A percentile compares a stretch with the other conserved stretches of the same genome.
Evolutionary conservation across 768 basidiomycete genomes (phyloP).

Genomic region (Russula abietina): DNA sequence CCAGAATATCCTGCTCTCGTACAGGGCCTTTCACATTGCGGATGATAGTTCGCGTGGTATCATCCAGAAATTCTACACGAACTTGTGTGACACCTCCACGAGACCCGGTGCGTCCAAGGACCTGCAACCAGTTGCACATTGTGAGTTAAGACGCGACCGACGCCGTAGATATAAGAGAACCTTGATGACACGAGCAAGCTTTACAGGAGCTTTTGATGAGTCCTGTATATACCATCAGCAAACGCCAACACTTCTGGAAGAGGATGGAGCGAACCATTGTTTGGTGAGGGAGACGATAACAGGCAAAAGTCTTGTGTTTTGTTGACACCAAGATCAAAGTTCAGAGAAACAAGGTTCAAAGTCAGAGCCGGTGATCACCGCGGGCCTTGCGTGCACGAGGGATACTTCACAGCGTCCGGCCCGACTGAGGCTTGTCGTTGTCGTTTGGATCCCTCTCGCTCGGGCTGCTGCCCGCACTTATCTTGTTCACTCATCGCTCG

Average conservation of each 20-base stretch:
- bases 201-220: slow-evolving; percentile 86
- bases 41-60: slow-evolving; percentile 91
- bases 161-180: slow-evolving; percentile 36
- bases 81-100: slow-evolving; percentile 99
- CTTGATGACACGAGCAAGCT: slow-evolving; percentile 97
- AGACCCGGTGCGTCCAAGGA: slow-evolving; percentile 97
- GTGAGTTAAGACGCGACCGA: slow-evolving; percentile 4
- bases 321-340: slow-evolving; percentile 14
- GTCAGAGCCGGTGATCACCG: slow-evolving; percentile 8
- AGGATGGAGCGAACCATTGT: slow-evolving; percentile 29
- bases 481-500: slow-evolving; percentile 76
- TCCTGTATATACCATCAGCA: slow-evolving; percentile 45
- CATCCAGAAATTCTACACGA: slow-evolving; percentile 99
- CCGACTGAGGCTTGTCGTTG: slow-evolving; percentile 61
- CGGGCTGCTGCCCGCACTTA: slow-evolving; percentile 57
- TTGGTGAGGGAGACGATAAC: slow-evolving; percentile 20
- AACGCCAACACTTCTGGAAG: neutral
- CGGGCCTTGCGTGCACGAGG: too few species aligned
- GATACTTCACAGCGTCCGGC: slow-evolving; percentile 64
- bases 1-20: slow-evolving; percentile 91
- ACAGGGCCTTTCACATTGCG: slow-evolving; percentile 99
- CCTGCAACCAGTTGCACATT: slow-evolving; percentile 40
- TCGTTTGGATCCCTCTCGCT: slow-evolving; percentile 76
- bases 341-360: slow-evolving; percentile 14
- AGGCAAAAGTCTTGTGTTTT: neutral